phyloP scores from a whole-genome alignment of 2,329 filamentous ascomycete genomes.

The Stagonosporopsis vannaccii region DNA sequence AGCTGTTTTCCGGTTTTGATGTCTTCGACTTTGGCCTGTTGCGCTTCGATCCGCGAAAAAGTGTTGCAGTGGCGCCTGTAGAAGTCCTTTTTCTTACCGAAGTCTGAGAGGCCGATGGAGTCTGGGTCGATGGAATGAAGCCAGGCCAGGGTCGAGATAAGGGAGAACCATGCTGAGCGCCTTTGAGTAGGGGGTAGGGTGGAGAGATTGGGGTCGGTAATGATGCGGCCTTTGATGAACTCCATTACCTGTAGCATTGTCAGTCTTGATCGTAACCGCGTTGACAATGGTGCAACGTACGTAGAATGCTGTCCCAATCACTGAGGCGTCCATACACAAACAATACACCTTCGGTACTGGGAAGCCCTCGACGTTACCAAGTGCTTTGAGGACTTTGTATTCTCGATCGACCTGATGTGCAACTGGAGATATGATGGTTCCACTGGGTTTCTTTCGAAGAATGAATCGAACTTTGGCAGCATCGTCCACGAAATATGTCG shows the following conservation, averaged over 20 bases:
- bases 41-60: conserved; percentile 77
- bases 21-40: conserved; percentile 77
- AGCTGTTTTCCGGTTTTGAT: conserved; percentile 69
- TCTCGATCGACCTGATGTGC: conserved; percentile 96
- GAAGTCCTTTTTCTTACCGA: conserved; percentile 77
- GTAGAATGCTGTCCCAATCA: conserved; percentile 92
- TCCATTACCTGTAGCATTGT: conserved; percentile 72
- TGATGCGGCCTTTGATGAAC: conserved; percentile 89
- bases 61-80: conserved; percentile 86
- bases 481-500: conserved; percentile 87
- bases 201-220: conserved; percentile 84
- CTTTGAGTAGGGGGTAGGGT: conserved; percentile 71
- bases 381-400: conserved; percentile 84
- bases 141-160: conserved; percentile 79
- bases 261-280: background rate
- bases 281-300: conserved; percentile 14
- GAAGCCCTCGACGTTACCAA: conserved; percentile 75
- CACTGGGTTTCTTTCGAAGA: conserved; percentile 93
- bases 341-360: conserved; percentile 84
- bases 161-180: conserved; percentile 51
- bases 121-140: conserved; percentile 78
- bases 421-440: conserved; percentile 86
- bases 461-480: conserved; percentile 73
- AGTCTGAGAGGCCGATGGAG: conserved; percentile 72
- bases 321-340: conserved; percentile 78